Conservation (phyloP, 2,329 filamentous ascomycete genomes). For the Didymellaceae sp. region DNA sequence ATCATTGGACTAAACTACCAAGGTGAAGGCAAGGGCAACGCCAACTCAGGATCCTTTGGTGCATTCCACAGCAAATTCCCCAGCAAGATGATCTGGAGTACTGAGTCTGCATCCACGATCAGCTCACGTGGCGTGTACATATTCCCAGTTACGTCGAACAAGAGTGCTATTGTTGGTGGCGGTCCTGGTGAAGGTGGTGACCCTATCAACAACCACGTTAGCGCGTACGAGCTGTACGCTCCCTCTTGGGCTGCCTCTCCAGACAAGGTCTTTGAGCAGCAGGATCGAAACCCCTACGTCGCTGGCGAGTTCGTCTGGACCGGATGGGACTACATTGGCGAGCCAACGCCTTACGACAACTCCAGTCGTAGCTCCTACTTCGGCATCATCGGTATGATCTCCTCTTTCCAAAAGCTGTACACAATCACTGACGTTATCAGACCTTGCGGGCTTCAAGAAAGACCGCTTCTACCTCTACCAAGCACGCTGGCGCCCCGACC, state of each 20-base stretch:
- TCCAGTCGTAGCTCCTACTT: conserved; percentile 60
- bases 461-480: conserved; percentile 64
- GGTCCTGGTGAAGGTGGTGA: conserved; percentile 47
- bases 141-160: conserved; percentile 57
- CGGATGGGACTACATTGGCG: conserved; percentile 59
- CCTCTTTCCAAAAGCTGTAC: too few species aligned
- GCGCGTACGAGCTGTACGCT: conserved; percentile 61
- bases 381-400: conserved; percentile 53
- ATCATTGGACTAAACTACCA: conserved; percentile 64
- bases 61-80: conserved; percentile 56
- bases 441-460: conserved; percentile 64
- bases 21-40: conserved; percentile 55
- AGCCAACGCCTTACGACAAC: conserved; percentile 57
- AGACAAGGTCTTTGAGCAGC: conserved; percentile 60
- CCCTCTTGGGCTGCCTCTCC: conserved; percentile 56
- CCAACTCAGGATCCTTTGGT: conserved; percentile 52
- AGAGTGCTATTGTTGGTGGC: conserved; percentile 48
- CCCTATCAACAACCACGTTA: conserved; percentile 48
- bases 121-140: conserved; percentile 61
- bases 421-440: conserved; percentile 25
- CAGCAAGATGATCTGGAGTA: conserved; percentile 52
- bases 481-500: conserved; percentile 58
- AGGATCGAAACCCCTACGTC: conserved; percentile 58
- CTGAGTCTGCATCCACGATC: conserved; percentile 50
- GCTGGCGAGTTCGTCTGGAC: conserved; percentile 64